phyloP scores from a whole-genome alignment of 257 asterid genomes.

The Solanum boliviense region DNA sequence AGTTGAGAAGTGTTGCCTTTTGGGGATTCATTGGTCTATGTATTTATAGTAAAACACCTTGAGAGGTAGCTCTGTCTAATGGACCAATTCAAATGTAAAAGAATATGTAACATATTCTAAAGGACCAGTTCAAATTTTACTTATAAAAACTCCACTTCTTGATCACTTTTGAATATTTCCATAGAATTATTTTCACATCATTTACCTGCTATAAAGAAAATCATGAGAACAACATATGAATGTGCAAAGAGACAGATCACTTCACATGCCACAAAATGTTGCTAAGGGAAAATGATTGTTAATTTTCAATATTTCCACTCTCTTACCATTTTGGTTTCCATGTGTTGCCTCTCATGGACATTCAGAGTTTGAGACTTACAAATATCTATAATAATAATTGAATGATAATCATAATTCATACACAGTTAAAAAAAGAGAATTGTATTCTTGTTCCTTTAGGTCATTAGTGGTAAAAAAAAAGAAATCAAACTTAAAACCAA shows the following conservation, averaged over 20 bases:
- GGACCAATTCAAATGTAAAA: neutral
- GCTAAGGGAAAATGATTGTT: neutral
- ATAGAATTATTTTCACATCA: neutral
- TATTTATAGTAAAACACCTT: slow-evolving; percentile 14
- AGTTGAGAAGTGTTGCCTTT: slow-evolving; percentile 11
- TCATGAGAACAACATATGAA: neutral
- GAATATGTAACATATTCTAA: neutral
- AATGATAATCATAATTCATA: neutral
- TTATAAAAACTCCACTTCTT: slow-evolving; percentile 34
- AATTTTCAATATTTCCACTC: neutral
- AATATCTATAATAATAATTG: neutral
- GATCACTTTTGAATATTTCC: neutral
- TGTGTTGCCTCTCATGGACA: slow-evolving; percentile 20
- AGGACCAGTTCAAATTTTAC: slow-evolving; percentile 8
- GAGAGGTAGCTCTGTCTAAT: slow-evolving; percentile 16
- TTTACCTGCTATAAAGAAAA: slow-evolving; percentile 7
- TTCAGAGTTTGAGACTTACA: neutral
- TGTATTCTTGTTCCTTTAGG: neutral
- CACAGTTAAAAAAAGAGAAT: neutral
- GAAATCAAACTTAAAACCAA: no score
- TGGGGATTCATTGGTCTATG: neutral
- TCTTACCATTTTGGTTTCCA: neutral
- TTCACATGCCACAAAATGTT: neutral
- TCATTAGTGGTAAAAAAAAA: neutral
- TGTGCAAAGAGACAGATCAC: neutral